phyloP scores from a whole-genome alignment of 2,329 filamentous ascomycete species.

The Penicillium vulpinum region DNA sequence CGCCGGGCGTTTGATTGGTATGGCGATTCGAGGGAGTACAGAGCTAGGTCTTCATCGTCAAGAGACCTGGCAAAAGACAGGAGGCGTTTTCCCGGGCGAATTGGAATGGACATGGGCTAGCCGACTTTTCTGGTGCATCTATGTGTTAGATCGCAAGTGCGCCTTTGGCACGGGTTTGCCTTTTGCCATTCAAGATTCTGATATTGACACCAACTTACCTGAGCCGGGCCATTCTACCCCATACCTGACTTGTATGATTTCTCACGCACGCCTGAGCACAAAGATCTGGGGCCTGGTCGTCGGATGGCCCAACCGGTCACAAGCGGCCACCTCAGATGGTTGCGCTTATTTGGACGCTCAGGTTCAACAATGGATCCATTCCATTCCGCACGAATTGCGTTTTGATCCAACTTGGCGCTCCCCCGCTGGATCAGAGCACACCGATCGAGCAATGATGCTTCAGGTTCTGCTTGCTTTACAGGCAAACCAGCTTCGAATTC shows the following conservation, averaged over 20 bases:
- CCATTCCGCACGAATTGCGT: constrained; percentile 47
- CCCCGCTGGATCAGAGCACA: constrained; percentile 15
- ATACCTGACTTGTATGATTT: constrained; percentile 52
- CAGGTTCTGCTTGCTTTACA: constrained; percentile 48
- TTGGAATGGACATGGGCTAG: constrained; percentile 38
- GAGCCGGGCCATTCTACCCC: constrained; percentile 43
- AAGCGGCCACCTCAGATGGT: constrained; percentile 39
- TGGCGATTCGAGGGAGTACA: constrained; percentile 49
- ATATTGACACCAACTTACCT: constrained; percentile 52
- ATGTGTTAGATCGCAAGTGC: constrained; percentile 54
- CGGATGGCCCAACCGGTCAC: constrained; percentile 36
- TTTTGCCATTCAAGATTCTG: constrained; percentile 51
- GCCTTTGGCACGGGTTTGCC: constrained; percentile 55
- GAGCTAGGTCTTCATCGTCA: constrained; percentile 53
- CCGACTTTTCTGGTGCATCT: constrained; percentile 53
- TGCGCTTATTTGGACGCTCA: constrained; percentile 45
- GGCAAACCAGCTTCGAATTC: constrained; percentile 48
- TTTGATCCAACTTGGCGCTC: constrained; percentile 34
- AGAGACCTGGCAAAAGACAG: constrained; percentile 41
- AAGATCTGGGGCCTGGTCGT: constrained; percentile 51
- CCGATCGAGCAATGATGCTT: constrained; percentile 43
- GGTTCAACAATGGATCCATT: constrained; percentile 50
- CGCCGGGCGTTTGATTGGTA: constrained; percentile 51
- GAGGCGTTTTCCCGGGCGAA: constrained; percentile 40
- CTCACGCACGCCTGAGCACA: constrained; percentile 49